Evolutionary conservation across 2,329 filamentous ascomycete species (phyloP).

Genomic region (Peltaster fructicola): DNA sequence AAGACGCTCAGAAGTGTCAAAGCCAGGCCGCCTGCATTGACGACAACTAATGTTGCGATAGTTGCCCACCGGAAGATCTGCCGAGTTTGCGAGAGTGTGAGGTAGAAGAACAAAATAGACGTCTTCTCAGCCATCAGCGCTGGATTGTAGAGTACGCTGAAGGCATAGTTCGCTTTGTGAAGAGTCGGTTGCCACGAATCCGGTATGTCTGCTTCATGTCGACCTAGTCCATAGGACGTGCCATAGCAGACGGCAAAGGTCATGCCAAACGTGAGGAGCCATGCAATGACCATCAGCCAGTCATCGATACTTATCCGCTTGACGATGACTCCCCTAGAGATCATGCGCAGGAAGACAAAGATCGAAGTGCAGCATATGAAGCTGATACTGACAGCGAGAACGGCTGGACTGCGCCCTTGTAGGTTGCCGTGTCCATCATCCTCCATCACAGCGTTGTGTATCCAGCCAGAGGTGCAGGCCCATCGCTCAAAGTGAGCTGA

Average conservation of each 20-base stretch:
- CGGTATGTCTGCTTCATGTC: slow-evolving; percentile 44
- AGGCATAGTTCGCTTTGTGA: slow-evolving; percentile 40
- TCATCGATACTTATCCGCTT: slow-evolving; percentile 59
- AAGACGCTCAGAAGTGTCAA: slow-evolving; percentile 77
- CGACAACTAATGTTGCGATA: slow-evolving; percentile 58
- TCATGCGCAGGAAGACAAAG: slow-evolving; percentile 58
- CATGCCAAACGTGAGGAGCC: slow-evolving; percentile 52
- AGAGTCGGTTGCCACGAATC: slow-evolving; percentile 32
- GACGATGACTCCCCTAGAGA: slow-evolving; percentile 57
- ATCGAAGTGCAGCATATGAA: slow-evolving; percentile 53
- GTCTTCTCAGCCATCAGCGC: slow-evolving; percentile 82
- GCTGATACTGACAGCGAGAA: slow-evolving; percentile 52
- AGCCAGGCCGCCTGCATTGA: slow-evolving; percentile 61
- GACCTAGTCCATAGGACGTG: slow-evolving; percentile 47
- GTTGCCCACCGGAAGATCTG: slow-evolving; percentile 63
- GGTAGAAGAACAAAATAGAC: slow-evolving; percentile 81
- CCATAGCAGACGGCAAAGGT: slow-evolving; percentile 50
- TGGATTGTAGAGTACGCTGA: slow-evolving; percentile 55
- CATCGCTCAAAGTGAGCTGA: too few species aligned
- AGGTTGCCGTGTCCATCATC: slow-evolving; percentile 12
- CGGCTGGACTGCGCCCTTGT: slow-evolving; percentile 23
- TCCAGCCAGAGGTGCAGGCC: too few species aligned
- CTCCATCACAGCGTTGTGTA: slow-evolving; percentile 7
- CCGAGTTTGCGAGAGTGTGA: slow-evolving; percentile 64
- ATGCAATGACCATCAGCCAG: slow-evolving; percentile 63